Evolutionary conservation across 192 early-diverging fungal genomes (phyloP).

Genomic region (Backusella liffmaniae): DNA sequence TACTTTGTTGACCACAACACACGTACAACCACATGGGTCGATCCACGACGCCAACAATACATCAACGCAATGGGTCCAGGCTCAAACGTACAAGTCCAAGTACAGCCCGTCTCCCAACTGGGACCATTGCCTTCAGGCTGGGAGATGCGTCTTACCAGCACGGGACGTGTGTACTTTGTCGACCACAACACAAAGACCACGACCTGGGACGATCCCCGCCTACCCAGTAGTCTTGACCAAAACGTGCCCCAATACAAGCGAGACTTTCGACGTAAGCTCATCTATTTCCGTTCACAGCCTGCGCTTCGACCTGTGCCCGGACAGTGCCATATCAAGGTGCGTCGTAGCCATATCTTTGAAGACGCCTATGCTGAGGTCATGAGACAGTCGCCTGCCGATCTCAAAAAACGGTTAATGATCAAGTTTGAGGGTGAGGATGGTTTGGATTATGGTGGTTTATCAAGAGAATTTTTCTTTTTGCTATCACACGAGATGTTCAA

Average conservation of each 20-base stretch:
- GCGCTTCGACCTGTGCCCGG: constrained; percentile 85
- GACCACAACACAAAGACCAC: constrained; percentile 98
- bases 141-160: constrained; percentile 97
- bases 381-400: constrained; percentile 84
- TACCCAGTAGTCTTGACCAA: constrained; percentile 80
- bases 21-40: constrained; percentile 89
- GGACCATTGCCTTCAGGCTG: constrained; percentile 95
- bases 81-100: constrained; percentile 61
- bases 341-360: constrained; percentile 89
- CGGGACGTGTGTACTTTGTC: constrained; percentile 97
- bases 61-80: constrained; percentile 54
- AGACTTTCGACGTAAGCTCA: constrained; percentile 95
- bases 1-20: constrained; percentile 94
- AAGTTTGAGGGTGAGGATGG: constrained; percentile 99
- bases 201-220: constrained; percentile 94
- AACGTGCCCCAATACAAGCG: constrained; percentile 99
- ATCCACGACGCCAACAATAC: constrained; percentile 73
- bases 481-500: constrained; percentile 99
- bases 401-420: constrained; percentile 97
- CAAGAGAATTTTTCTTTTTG: constrained; percentile 97
- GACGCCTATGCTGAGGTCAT: constrained; percentile 95
- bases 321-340: constrained; percentile 92
- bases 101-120: constrained; percentile 71
- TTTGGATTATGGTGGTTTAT: constrained; percentile 97
- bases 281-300: constrained; percentile 95